A percentile compares a stretch with the other conserved stretches of the same genome.
Conservation (phyloP, 2,329 filamentous ascomycete genomes). For the Pleoardoris graminearum region DNA sequence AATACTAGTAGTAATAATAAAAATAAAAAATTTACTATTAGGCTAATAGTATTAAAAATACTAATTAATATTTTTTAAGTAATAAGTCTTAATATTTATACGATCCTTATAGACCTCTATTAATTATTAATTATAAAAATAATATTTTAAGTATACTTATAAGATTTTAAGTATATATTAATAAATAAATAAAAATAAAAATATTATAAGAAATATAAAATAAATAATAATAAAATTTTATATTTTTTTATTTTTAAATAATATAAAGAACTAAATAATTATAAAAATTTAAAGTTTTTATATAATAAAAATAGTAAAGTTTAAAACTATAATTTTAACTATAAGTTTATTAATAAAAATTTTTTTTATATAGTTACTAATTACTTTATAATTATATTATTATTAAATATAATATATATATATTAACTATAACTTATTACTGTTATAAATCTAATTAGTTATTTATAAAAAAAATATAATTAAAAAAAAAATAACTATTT, state of each 20-base stretch:
- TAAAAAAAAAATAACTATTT: too few species aligned
- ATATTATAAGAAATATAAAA: conserved; percentile 10
- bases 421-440: background rate
- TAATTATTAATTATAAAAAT: conserved; percentile 8
- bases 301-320: background rate
- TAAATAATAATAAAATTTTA: background rate
- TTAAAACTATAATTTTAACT: background rate
- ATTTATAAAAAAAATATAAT: too few species aligned
- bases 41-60: background rate
- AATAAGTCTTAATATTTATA: background rate
- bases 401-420: background rate
- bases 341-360: background rate
- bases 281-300: background rate
- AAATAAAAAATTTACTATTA: background rate
- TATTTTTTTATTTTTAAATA: background rate
- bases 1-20: background rate
- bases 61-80: background rate
- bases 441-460: background rate
- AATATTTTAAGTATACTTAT: conserved; percentile 11
- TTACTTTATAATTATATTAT: background rate
- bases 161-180: conserved; percentile 12
- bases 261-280: background rate
- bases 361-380: background rate
- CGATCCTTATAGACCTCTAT: conserved; percentile 7
- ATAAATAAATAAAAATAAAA: conserved; percentile 9